Base-by-base conservation (phyloP, 768 basidiomycete genomes). In the Gyrodon lividus region DNA sequence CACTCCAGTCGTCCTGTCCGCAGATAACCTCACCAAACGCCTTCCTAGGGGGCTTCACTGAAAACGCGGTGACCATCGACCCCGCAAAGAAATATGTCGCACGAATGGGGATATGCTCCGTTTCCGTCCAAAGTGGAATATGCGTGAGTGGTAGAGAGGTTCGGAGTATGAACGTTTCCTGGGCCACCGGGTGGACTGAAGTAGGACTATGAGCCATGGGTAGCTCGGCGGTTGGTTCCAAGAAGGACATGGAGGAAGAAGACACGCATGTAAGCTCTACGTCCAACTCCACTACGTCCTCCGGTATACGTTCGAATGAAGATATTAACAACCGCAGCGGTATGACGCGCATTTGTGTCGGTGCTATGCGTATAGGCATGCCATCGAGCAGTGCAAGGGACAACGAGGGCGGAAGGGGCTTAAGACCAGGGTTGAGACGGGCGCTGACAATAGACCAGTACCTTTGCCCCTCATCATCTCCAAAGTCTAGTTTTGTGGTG, bases 321-420 rank as follows among this genome's bases (percentile, higher is more conserved):
- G 60, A 67, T 57, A 86, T 81, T 2, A 59, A 50, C 17, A 87
- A 63, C 14, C 58, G 58, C 43, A 88, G 56, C 12, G 87, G 83
- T 10, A 90, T 52, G 16, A 82, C 65, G 13, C 86, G 78, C 2
- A 78, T 81, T 61, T 90, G 88, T 3, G 79, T 74, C 8, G 87
- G 82, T 1, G 79, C 82, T 20, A 89, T 72, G 26, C 70, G 73
- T 22, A 63, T 56, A 13, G 46, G 63, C 13, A 43, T 58, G 23
- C 22, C 53, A 0, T 56, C 45, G 8, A 64, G 51, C 19, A 57
- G 59, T 6, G 60, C 37, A n/a, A 64, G 31, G 9, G 54, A 52
- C 28, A 70, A 38, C 26, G 63, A 58, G 5, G 54, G 38, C 40
- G 57, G 51, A 39, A 58, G 51, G 17, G 5, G 42, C 28, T 1